Evolutionary conservation across 345 rosid species (phyloP).

Genomic region (Populus ilicifolia): DNA sequence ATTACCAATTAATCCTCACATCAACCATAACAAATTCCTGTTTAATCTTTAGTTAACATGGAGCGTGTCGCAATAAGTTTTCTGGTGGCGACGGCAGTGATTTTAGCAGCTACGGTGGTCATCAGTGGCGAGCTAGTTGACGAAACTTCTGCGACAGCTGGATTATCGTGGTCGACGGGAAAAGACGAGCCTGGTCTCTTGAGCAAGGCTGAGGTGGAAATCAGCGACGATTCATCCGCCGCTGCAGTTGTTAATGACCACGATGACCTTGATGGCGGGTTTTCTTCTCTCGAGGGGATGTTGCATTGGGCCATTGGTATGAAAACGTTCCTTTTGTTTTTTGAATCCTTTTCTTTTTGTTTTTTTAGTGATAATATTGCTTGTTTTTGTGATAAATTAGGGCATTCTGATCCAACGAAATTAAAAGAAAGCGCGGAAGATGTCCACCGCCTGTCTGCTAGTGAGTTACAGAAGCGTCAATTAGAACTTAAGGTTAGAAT

Average conservation of each 20-base stretch:
- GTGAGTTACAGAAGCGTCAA: slow-evolving; percentile 74
- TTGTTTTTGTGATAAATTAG: slow-evolving; percentile 29
- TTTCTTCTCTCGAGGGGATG: slow-evolving; percentile 88
- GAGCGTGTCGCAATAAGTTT: background rate
- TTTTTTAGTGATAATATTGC: background rate
- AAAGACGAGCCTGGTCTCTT: slow-evolving; percentile 60
- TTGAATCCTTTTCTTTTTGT: background rate
- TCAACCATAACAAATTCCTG: background rate
- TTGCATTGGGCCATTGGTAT: slow-evolving; percentile 91
- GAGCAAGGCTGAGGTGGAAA: slow-evolving; percentile 36
- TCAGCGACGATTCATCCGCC: slow-evolving; percentile 32
- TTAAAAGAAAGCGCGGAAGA: slow-evolving; percentile 73
- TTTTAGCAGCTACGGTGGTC: slow-evolving; percentile 4
- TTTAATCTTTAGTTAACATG: background rate
- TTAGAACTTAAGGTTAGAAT: slow-evolving; percentile 68
- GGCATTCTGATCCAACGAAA: slow-evolving; percentile 81
- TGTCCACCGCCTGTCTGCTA: slow-evolving; percentile 52
- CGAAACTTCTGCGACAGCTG: slow-evolving; percentile 35
- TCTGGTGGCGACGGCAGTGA: slow-evolving; percentile 8
- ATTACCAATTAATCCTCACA: background rate
- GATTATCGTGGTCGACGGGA: slow-evolving; percentile 58
- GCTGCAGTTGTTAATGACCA: slow-evolving; percentile 37
- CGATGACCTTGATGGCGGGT: slow-evolving; percentile 77
- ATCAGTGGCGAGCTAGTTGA: slow-evolving; percentile 37
- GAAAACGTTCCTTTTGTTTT: background rate